Evolutionary conservation across 441 rosid species (phyloP).

Genomic region (Adansonia grandidieri): DNA sequence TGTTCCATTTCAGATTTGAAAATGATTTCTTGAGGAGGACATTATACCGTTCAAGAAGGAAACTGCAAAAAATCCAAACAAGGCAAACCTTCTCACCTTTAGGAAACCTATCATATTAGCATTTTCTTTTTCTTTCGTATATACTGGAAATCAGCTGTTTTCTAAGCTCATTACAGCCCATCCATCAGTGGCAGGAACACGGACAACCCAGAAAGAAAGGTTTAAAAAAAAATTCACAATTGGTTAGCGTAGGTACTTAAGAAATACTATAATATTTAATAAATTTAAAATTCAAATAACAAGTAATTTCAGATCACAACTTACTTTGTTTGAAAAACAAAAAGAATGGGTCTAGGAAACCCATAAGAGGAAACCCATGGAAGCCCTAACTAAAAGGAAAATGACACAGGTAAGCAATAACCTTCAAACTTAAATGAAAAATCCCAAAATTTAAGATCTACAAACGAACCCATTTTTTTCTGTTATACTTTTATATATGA

Average conservation of each 20-base stretch:
- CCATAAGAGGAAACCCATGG: not conserved
- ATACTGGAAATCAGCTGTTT: not conserved
- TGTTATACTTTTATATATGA: too few species aligned
- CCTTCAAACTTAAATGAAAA: slow-evolving; percentile 28
- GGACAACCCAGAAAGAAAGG: too few species aligned
- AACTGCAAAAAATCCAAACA: not conserved
- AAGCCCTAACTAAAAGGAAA: slow-evolving; percentile 27
- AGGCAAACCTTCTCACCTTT: not conserved
- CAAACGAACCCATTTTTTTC: slow-evolving; percentile 17
- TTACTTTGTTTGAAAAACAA: too few species aligned
- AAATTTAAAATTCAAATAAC: too few species aligned
- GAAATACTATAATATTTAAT: too few species aligned
- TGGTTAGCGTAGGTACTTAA: too few species aligned
- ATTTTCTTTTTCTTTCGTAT: not conserved
- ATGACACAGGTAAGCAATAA: slow-evolving; percentile 6
- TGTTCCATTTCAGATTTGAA: slow-evolving; percentile 7
- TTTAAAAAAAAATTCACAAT: too few species aligned
- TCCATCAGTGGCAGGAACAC: too few species aligned
- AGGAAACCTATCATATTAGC: not conserved
- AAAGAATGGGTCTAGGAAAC: not conserved
- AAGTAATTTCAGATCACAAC: too few species aligned
- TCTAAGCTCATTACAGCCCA: too few species aligned
- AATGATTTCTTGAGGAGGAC: not conserved
- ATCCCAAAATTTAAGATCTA: slow-evolving; percentile 18
- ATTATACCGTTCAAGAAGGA: not conserved